These are phyloP conservation scores for Euphorbia lathyris DNA, from an alignment of 345 rosid genomes.

Conservation along the genomic window DNA sequence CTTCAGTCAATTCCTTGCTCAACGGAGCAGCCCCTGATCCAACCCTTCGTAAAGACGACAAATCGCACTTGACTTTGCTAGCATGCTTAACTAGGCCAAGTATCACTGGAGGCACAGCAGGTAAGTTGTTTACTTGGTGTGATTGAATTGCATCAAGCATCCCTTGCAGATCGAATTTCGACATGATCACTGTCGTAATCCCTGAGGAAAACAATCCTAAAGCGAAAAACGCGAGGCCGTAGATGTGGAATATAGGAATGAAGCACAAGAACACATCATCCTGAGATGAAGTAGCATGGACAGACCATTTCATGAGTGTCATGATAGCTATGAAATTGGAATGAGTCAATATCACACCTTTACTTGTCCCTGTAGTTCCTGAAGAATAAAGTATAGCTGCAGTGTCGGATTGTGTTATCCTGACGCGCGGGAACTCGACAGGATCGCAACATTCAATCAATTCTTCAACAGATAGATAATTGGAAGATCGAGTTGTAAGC, in stretches of 20 bases:
- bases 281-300: slow-evolving; percentile 31
- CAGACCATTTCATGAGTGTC: slow-evolving; percentile 46
- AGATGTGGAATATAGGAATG: slow-evolving; percentile 57
- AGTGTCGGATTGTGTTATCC: slow-evolving; percentile 41
- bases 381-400: slow-evolving; percentile 64
- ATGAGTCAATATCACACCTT: slow-evolving; percentile 58
- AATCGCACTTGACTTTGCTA: slow-evolving; percentile 21
- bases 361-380: slow-evolving; percentile 64
- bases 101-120: slow-evolving; percentile 62
- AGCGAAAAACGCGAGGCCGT: slow-evolving; percentile 59
- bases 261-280: slow-evolving; percentile 46
- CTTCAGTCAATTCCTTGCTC: slow-evolving; percentile 46
- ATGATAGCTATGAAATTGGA: slow-evolving; percentile 43
- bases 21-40: slow-evolving; percentile 63
- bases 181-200: slow-evolving; percentile 45
- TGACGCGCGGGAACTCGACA: slow-evolving; percentile 14
- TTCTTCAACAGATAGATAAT: slow-evolving; percentile 38
- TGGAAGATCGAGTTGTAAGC: slow-evolving; percentile 24
- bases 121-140: slow-evolving; percentile 47
- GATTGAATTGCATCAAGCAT: slow-evolving; percentile 46
- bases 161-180: slow-evolving; percentile 38
- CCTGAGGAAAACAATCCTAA: slow-evolving; percentile 46
- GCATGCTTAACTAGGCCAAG: slow-evolving; percentile 43
- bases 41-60: slow-evolving; percentile 41
- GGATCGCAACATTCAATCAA: slow-evolving; percentile 43